Conservation (phyloP, 2,329 filamentous ascomycete species). For the Neoarthrinium moseri region DNA sequence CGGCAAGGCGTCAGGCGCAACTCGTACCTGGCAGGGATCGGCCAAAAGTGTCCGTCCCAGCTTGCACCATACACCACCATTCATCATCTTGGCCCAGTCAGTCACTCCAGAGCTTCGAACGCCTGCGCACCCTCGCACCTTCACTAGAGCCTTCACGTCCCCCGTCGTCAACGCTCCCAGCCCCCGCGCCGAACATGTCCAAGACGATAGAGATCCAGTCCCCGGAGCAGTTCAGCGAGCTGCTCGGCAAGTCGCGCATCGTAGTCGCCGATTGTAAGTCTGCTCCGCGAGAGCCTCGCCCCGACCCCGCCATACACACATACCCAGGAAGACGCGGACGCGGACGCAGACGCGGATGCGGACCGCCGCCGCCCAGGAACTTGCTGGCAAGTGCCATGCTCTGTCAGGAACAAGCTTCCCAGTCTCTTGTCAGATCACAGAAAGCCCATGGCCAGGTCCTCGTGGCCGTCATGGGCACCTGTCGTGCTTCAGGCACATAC, state of each 20-base stretch:
- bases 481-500: no score
- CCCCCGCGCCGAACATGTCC: conserved; percentile 35
- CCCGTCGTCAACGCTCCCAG: not conserved
- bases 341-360: no score
- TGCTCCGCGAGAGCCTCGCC: conserved; percentile 12
- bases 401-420: no score
- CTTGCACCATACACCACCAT: conserved; percentile 7
- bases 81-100: not conserved
- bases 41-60: not conserved
- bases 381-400: no score
- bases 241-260: conserved; percentile 71
- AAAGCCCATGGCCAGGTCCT: no score
- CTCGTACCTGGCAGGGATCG: conserved; percentile 11
- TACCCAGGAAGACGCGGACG: no score
- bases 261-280: conserved; percentile 87
- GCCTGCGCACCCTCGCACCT: no score
- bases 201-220: conserved; percentile 49
- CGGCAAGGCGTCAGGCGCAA: not conserved
- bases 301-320: no score
- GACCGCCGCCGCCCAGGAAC: no score
- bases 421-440: no score
- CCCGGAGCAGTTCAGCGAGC: conserved; percentile 60
- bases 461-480: no score
- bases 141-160: no score
- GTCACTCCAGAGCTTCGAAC: not conserved